phyloP scores from a whole-genome alignment of 306 rosid species.

The Cicer arietinum region DNA sequence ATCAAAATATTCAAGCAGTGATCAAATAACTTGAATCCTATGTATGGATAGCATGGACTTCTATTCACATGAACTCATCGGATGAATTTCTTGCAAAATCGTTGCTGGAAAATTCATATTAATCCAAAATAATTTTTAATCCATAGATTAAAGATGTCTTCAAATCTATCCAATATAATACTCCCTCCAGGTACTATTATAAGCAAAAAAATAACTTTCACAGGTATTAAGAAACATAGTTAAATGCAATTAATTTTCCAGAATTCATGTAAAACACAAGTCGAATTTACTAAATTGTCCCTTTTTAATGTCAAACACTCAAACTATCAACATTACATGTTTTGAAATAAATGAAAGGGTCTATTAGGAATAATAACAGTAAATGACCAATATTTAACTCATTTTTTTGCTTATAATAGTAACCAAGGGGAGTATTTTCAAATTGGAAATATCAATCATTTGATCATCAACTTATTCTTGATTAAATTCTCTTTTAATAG shows the following conservation, averaged over 20 bases:
- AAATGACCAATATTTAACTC: too few relatives aligned
- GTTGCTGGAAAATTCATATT: slow-evolving; percentile 15
- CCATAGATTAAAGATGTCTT: not conserved
- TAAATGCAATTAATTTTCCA: too few relatives aligned
- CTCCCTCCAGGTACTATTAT: too few relatives aligned
- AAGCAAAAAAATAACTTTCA: too few relatives aligned
- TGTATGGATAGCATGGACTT: not conserved
- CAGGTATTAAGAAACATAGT: too few relatives aligned
- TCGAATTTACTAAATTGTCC: too few relatives aligned
- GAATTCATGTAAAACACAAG: too few relatives aligned
- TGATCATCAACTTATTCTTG: not conserved
- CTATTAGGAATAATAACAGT: too few relatives aligned
- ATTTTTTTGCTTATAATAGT: too few relatives aligned
- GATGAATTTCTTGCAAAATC: slow-evolving; percentile 5
- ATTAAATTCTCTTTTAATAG: slow-evolving; percentile 9
- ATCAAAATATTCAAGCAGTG: not conserved
- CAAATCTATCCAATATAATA: not conserved
- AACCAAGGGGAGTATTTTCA: not conserved
- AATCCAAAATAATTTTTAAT: not conserved
- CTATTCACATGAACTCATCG: slow-evolving; percentile 19
- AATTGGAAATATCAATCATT: slow-evolving; percentile 21
- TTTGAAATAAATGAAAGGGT: too few relatives aligned
- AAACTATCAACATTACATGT: too few relatives aligned
- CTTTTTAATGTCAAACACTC: too few relatives aligned
- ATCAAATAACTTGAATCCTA: slow-evolving; percentile 17